Base-by-base conservation (phyloP, 805 yeast genomes). In the Pichia nakasei region DNA sequence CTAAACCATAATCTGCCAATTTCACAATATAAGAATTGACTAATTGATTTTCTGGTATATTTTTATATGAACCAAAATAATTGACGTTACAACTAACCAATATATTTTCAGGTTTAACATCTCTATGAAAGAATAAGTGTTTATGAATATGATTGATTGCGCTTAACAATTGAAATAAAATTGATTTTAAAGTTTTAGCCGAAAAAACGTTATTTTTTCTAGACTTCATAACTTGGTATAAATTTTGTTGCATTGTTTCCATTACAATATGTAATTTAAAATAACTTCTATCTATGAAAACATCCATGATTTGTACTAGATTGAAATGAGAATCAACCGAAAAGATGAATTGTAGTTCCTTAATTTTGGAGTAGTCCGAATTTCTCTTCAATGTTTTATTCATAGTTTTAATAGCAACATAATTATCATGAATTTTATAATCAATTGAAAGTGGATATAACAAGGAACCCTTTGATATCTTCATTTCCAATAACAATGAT, bases 101-200 rank as follows among this genome's bases (percentile, higher is more conserved):
- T 22, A 91, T 82, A 61, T 91, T 91, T 56, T 91, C 97, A 0
- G 98, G 97, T 62, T 91, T 91, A 39, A 91, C 72, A 67, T 91
- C 98, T 45, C 98, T 74, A 60, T 91, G 97, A 56, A 81, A 81
- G 56, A 71, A 85, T 11, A 75, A 73, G 52, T 70, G 66, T 22
- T 62, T 59, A 56, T 86, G 98, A 44, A 91, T 87, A 60, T 91
- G 97, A 45, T 78, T 74, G 24, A 89, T 70, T 4, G 93, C 98
- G 44, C 75, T 70, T 45, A 86, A 66, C 1, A 89, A 60, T 59
- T 89, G 97, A 11, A 80, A 63, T 38, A 84, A 60, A 37, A 87
- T 78, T 38, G 87, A 77, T 53, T 72, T 79, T 48, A 85, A 59
- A 3, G 87, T 78, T 24, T 63, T 63, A 1, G 73, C 68, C 2